phyloP scores from a whole-genome alignment of 2,329 filamentous ascomycete species.

The Fusarium albidum region DNA sequence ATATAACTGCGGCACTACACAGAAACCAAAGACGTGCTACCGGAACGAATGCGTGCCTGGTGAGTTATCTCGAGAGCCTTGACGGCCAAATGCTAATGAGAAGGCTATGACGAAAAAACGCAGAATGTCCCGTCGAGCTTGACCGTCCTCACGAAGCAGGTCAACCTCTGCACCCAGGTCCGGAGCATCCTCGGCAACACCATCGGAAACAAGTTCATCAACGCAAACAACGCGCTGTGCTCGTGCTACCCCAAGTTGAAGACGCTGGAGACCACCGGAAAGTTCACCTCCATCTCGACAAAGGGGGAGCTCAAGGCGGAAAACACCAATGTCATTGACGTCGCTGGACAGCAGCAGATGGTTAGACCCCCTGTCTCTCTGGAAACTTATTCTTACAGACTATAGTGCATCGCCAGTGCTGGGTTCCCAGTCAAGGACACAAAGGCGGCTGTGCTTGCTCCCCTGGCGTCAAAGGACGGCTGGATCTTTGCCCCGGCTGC shows the following conservation, averaged over 20 bases:
- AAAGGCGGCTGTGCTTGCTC: background rate
- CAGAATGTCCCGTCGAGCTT: too few species aligned
- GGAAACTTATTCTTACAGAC: background rate
- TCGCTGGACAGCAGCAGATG: background rate
- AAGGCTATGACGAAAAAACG: too few species aligned
- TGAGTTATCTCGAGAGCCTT: too few species aligned
- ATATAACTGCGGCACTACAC: too few species aligned
- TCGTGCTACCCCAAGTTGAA: conserved; percentile 1
- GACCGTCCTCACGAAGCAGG: background rate
- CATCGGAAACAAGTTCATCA: conserved; percentile 2
- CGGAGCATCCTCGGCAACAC: background rate
- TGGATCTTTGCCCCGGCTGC: background rate
- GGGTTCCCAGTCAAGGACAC: background rate
- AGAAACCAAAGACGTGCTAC: too few species aligned
- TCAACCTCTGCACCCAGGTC: background rate
- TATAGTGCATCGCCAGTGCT: background rate
- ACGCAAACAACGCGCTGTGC: conserved; percentile 1
- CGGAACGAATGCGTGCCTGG: too few species aligned
- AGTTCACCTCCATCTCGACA: background rate
- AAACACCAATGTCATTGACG: background rate
- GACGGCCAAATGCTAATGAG: too few species aligned
- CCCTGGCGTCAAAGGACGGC: background rate
- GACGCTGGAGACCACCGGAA: background rate
- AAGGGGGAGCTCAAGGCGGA: background rate
- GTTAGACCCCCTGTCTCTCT: background rate